phyloP scores from a whole-genome alignment of 257 asterid genomes.

The Solanum verrucosum region DNA sequence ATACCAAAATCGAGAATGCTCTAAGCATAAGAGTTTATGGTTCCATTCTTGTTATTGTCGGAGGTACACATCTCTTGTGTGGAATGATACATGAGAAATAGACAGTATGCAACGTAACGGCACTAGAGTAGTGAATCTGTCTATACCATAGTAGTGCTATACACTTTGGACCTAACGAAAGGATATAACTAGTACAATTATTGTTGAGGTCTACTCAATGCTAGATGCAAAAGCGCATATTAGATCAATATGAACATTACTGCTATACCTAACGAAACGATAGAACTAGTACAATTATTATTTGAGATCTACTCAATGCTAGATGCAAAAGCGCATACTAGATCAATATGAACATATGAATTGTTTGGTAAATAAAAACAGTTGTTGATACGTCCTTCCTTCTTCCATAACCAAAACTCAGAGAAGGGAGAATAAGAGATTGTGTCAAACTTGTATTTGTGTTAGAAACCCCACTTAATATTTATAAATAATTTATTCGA shows the following conservation, averaged over 20 bases:
- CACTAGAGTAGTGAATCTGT: neutral
- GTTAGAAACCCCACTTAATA: neutral
- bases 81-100: neutral
- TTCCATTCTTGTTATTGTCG: neutral
- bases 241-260: neutral
- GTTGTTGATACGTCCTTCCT: neutral
- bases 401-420: neutral
- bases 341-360: neutral
- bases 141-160: neutral
- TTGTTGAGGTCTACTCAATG: neutral
- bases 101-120: neutral
- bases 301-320: neutral
- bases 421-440: neutral
- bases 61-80: neutral
- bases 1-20: neutral
- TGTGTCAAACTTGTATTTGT: neutral
- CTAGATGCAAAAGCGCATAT: neutral
- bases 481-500: neutral
- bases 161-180: neutral
- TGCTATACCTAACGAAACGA: neutral
- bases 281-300: neutral
- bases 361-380: neutral
- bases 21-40: neutral
- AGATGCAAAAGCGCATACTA: neutral
- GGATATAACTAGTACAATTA: neutral